Conservation (phyloP, 176 grass and related monocot genomes). For the Phoenix roebelenii region DNA sequence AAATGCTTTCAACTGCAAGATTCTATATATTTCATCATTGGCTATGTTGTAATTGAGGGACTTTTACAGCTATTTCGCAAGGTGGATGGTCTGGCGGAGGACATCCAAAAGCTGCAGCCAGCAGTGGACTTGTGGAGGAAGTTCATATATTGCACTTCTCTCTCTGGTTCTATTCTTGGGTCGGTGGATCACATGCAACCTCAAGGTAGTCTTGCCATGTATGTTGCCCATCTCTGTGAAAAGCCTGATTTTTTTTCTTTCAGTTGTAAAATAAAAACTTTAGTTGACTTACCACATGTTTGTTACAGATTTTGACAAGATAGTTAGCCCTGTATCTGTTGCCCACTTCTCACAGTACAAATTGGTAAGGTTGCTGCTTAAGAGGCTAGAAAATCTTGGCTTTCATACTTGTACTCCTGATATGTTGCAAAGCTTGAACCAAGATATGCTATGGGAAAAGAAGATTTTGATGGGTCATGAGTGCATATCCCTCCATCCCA, state of each 20-base stretch:
- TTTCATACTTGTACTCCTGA: slow-evolving; percentile 40
- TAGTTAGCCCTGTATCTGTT: slow-evolving; percentile 61
- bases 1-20: too few relatives aligned
- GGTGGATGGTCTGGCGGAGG: slow-evolving; percentile 60
- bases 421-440: slow-evolving; percentile 14
- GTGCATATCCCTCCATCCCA: slow-evolving; percentile 49
- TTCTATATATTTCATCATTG: not conserved
- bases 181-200: slow-evolving; percentile 96
- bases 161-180: slow-evolving; percentile 67
- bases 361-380: slow-evolving; percentile 63
- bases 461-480: slow-evolving; percentile 88
- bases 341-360: slow-evolving; percentile 94
- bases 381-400: slow-evolving; percentile 62
- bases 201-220: slow-evolving; percentile 33
- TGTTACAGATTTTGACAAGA: slow-evolving; percentile 58
- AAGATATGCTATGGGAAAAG: slow-evolving; percentile 29
- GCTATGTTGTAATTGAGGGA: not conserved
- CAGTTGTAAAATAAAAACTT: too few relatives aligned
- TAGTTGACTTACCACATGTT: too few relatives aligned
- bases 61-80: slow-evolving; percentile 62
- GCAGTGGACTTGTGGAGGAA: slow-evolving; percentile 86
- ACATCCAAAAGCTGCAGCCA: slow-evolving; percentile 76
- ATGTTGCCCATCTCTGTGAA: too few relatives aligned
- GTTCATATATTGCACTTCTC: slow-evolving; percentile 91
- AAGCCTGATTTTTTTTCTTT: too few relatives aligned